Percentiles rank a stretch among this genome's conserved stretches.
phyloP scores from a whole-genome alignment of 805 yeast species.

The Sugiyamaella americana region DNA sequence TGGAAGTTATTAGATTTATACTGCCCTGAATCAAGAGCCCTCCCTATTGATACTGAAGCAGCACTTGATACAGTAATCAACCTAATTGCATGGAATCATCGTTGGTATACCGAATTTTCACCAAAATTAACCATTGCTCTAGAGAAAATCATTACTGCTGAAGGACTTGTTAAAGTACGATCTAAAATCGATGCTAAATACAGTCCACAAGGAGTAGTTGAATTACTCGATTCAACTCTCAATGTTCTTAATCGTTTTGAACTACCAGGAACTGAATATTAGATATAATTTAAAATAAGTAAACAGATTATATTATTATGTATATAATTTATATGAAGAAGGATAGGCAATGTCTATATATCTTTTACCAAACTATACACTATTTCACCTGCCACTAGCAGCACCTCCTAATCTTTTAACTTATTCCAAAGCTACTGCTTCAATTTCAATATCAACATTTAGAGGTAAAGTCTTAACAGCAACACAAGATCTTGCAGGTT shows the following conservation, averaged over 20 bases:
- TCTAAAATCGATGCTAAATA: constrained; percentile 31
- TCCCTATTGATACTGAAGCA: constrained; percentile 9
- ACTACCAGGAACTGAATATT: constrained; percentile 23
- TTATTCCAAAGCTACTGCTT: constrained; percentile 75
- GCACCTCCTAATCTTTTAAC: too few relatives aligned
- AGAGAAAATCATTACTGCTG: constrained; percentile 58
- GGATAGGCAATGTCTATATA: background rate
- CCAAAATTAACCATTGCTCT: constrained; percentile 57
- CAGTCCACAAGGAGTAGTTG: constrained; percentile 27
- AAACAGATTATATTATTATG: too few relatives aligned
- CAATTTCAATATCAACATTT: constrained; percentile 82
- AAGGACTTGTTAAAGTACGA: constrained; percentile 72
- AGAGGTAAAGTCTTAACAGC: constrained; percentile 90
- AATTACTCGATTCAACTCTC: constrained; percentile 24
- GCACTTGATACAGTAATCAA: constrained; percentile 68
- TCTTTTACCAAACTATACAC: too few relatives aligned
- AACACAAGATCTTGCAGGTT: constrained; percentile 96
- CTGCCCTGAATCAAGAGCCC: constrained; percentile 26
- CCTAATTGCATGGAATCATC: constrained; percentile 92
- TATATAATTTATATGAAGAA: background rate
- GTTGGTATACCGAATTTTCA: constrained; percentile 94
- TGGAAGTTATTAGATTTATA: constrained; percentile 67
- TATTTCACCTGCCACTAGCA: too few relatives aligned
- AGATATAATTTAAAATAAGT: too few relatives aligned
- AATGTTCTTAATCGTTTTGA: constrained; percentile 21